Evolutionary conservation across 2,329 filamentous ascomycete genomes (phyloP).

Genomic region (Pleoardoris graminearum): DNA sequence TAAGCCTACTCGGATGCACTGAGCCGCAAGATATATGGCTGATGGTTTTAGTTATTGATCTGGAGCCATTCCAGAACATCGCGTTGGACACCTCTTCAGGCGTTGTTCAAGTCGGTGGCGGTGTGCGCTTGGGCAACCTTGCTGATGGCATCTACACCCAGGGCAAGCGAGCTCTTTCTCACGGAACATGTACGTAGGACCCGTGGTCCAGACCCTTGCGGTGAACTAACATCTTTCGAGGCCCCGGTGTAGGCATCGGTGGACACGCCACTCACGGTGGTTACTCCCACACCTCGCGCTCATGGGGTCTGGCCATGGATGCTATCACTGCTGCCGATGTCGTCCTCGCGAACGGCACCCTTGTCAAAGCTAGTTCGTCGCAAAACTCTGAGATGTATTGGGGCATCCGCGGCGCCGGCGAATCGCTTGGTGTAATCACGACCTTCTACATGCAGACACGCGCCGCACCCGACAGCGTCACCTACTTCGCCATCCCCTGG

Average conservation of each 20-base stretch:
- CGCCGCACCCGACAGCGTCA: constrained; percentile 31
- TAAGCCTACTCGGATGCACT: not conserved
- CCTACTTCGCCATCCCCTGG: constrained; percentile 32
- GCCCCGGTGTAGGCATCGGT: constrained; percentile 47
- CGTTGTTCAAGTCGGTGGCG: constrained; percentile 53
- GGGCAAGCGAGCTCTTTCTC: constrained; percentile 5
- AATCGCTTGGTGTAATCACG: constrained; percentile 48
- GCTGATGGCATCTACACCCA: constrained; percentile 2
- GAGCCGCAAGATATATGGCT: not conserved
- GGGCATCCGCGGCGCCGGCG: constrained; percentile 47
- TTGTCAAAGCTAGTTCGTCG: constrained; percentile 40
- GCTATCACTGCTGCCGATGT: constrained; percentile 40
- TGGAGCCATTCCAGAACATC: constrained; percentile 52
- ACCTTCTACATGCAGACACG: constrained; percentile 43
- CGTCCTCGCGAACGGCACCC: constrained; percentile 47
- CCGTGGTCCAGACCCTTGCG: no score
- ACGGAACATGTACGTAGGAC: not conserved
- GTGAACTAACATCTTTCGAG: not conserved
- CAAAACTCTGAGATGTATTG: constrained; percentile 47
- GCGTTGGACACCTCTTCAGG: constrained; percentile 46
- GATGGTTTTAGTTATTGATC: constrained; percentile 45
- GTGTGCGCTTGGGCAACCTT: constrained; percentile 51
- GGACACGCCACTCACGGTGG: constrained; percentile 42
- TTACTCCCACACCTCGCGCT: constrained; percentile 41
- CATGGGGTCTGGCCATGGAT: constrained; percentile 43